phyloP scores from a whole-genome alignment of 495 filamentous ascomycete species.

The Saxispiralis lemnorum region DNA sequence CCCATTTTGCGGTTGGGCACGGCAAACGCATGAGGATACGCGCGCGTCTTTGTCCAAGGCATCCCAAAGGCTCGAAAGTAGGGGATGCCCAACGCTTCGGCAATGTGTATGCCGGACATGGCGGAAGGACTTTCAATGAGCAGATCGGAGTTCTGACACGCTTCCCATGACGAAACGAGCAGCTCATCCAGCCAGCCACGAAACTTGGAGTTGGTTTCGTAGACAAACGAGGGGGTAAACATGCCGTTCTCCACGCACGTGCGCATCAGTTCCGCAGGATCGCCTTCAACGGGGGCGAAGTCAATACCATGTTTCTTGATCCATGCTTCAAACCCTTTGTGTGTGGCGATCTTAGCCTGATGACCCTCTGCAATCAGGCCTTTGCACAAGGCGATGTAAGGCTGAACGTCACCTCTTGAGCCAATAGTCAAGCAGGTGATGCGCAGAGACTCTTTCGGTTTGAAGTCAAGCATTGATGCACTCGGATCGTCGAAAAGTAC shows the following conservation, averaged over 20 bases:
- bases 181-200: conserved; percentile 87
- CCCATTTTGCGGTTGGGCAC: conserved; percentile 87
- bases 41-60: conserved; percentile 92
- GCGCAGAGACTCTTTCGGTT: conserved; percentile 61
- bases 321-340: conserved; percentile 78
- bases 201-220: conserved; percentile 73
- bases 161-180: conserved; percentile 62
- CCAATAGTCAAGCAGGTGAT: conserved; percentile 93
- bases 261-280: conserved; percentile 85
- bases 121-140: conserved; percentile 91
- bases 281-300: conserved; percentile 71
- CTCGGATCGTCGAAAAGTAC: conserved; percentile 84
- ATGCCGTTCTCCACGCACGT: conserved; percentile 95
- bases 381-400: conserved; percentile 92
- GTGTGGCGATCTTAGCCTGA: conserved; percentile 72
- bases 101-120: conserved; percentile 96
- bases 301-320: conserved; percentile 81
- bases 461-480: conserved; percentile 88
- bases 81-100: conserved; percentile 82
- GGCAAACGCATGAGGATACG: conserved; percentile 95
- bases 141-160: conserved; percentile 75
- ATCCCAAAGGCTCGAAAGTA: conserved; percentile 98
- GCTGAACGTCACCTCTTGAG: conserved; percentile 88
- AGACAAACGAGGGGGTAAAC: conserved; percentile 84
- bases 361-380: conserved; percentile 78